Evolutionary conservation across 768 basidiomycete species (phyloP).

Genomic region (Peribolospora kevripleyi): DNA sequence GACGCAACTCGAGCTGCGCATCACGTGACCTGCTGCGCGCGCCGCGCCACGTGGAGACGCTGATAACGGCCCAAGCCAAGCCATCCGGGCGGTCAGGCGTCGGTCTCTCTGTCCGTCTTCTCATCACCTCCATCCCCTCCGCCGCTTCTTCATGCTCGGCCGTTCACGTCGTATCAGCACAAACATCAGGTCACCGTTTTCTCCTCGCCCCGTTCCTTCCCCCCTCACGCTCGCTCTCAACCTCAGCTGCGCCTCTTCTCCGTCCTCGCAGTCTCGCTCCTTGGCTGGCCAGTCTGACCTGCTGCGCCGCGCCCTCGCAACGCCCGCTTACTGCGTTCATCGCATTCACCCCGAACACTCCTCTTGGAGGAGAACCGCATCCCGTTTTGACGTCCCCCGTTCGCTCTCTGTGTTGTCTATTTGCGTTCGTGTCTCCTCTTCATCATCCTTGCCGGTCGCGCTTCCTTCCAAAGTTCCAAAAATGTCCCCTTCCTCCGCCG

Average conservation of each 20-base stretch:
- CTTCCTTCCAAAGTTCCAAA: too few relatives aligned
- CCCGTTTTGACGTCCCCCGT: slow-evolving; percentile 4
- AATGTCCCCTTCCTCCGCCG: too few relatives aligned
- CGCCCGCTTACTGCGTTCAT: not conserved
- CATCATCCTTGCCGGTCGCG: too few relatives aligned
- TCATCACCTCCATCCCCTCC: too few relatives aligned
- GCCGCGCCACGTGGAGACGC: too few relatives aligned
- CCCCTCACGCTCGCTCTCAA: not conserved
- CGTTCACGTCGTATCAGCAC: not conserved
- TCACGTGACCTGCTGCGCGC: too few relatives aligned
- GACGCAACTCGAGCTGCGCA: too few relatives aligned
- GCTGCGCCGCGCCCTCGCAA: not conserved
- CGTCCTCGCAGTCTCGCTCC: not conserved
- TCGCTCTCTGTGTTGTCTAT: not conserved
- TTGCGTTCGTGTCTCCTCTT: too few relatives aligned
- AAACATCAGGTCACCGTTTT: not conserved
- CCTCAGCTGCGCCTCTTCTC: not conserved
- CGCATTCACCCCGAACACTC: slow-evolving; percentile 2
- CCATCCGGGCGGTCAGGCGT: too few relatives aligned
- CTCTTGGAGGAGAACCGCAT: not conserved
- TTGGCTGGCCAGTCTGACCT: not conserved
- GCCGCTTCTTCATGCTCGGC: too few relatives aligned
- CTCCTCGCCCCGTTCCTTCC: not conserved
- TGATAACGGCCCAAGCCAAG: too few relatives aligned
- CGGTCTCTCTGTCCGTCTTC: too few relatives aligned